Percentiles rank a stretch among this genome's conserved stretches.
Conservation (phyloP, 768 basidiomycete genomes). For the Amanita rubescens region DNA sequence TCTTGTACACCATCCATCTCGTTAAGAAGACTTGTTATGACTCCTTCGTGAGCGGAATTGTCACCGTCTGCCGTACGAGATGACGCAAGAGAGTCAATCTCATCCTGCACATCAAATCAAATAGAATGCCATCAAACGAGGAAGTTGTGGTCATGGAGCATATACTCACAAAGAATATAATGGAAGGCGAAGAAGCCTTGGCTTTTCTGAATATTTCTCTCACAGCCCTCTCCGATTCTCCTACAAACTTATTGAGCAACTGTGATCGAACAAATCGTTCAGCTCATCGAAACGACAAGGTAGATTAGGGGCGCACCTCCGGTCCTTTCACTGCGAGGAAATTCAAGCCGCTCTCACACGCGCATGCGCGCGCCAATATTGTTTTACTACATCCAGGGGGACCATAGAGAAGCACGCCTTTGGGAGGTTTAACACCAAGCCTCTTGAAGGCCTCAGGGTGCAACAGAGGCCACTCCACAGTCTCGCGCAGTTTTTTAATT, state of each 20-base stretch:
- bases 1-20: slow-evolving; percentile 99
- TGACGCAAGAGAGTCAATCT: slow-evolving; percentile 89
- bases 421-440: slow-evolving; percentile 81
- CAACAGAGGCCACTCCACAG: slow-evolving; percentile 90
- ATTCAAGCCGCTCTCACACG: slow-evolving; percentile 90
- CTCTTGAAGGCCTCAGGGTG: slow-evolving; percentile 84
- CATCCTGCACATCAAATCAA: slow-evolving; percentile 53
- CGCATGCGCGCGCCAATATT: slow-evolving; percentile 84
- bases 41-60: slow-evolving; percentile 62
- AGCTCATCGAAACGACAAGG: slow-evolving; percentile 3
- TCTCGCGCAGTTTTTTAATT: slow-evolving; percentile 83
- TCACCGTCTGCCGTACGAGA: slow-evolving; percentile 61
- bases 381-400: slow-evolving; percentile 99
- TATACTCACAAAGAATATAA: slow-evolving; percentile 85
- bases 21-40: slow-evolving; percentile 87
- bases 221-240: slow-evolving; percentile 93
- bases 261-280: slow-evolving; percentile 22
- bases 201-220: slow-evolving; percentile 96
- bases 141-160: background rate
- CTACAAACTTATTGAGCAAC: slow-evolving; percentile 95
- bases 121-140: background rate
- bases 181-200: slow-evolving; percentile 87
- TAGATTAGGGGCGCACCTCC: slow-evolving; percentile 50
- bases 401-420: slow-evolving; percentile 88
- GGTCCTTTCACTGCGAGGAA: slow-evolving; percentile 97